phyloP scores from a whole-genome alignment of 768 basidiomycete genomes.

The Chalciporus pseudorubinellus region DNA sequence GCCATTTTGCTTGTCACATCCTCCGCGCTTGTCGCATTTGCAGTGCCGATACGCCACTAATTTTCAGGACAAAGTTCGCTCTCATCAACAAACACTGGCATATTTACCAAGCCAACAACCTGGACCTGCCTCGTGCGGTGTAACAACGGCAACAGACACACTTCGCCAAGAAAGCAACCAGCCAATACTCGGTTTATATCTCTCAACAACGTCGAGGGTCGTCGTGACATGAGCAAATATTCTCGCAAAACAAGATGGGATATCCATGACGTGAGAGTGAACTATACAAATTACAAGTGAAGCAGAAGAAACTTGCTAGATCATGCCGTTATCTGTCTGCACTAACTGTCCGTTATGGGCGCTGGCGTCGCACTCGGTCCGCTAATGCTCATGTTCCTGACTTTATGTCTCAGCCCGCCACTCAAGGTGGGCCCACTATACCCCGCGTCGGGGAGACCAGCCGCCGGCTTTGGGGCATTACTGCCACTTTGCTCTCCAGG shows the following conservation, averaged over 20 bases:
- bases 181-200: background rate
- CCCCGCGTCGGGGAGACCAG: slow-evolving; percentile 14
- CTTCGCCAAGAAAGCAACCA: too few relatives aligned
- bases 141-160: too few relatives aligned
- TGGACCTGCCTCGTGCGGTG: background rate
- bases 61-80: slow-evolving; percentile 21
- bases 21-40: slow-evolving; percentile 34
- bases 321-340: slow-evolving; percentile 20
- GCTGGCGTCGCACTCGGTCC: slow-evolving; percentile 26
- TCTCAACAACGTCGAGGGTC: slow-evolving; percentile 1
- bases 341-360: slow-evolving; percentile 23
- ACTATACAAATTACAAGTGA: slow-evolving; percentile 15
- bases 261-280: slow-evolving; percentile 21
- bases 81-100: slow-evolving; percentile 5
- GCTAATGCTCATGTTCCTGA: slow-evolving; percentile 46
- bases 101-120: background rate
- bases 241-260: background rate
- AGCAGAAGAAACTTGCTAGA: slow-evolving; percentile 5
- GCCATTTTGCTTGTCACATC: slow-evolving; percentile 5
- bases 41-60: slow-evolving; percentile 24
- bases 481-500: slow-evolving; percentile 43
- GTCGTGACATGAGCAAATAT: slow-evolving; percentile 7
- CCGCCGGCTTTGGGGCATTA: slow-evolving; percentile 10
- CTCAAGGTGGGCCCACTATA: slow-evolving; percentile 26
- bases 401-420: slow-evolving; percentile 45